phyloP scores from a whole-genome alignment of 257 asterid genomes.

The Nicotiana obtusifolia region DNA sequence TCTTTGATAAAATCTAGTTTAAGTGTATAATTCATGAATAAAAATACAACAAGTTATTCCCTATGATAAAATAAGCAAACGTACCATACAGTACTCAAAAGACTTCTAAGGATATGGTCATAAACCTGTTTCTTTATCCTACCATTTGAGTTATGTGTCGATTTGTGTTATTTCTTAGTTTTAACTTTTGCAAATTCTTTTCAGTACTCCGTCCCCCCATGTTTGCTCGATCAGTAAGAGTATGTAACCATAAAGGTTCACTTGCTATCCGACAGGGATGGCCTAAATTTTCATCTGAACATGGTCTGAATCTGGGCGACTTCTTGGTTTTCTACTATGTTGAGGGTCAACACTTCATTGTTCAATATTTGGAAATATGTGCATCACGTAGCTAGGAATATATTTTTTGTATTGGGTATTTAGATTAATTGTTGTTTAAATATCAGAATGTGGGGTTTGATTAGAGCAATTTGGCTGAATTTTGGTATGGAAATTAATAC shows the following conservation, averaged over 20 bases:
- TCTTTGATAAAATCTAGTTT: too few relatives aligned
- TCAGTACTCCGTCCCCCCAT: constrained; percentile 64
- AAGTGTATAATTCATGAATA: too few relatives aligned
- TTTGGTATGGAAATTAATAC: too few relatives aligned
- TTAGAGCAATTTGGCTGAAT: too few relatives aligned
- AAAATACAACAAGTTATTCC: too few relatives aligned
- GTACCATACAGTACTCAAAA: not conserved
- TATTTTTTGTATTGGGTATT: too few relatives aligned
- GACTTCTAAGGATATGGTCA: not conserved
- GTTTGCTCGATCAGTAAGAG: constrained; percentile 26
- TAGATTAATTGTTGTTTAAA: too few relatives aligned
- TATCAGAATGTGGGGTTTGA: too few relatives aligned
- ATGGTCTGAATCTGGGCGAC: constrained; percentile 35
- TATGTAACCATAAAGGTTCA: constrained; percentile 21
- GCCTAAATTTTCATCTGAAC: constrained; percentile 37
- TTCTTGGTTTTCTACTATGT: constrained; percentile 28
- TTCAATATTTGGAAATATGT: constrained; percentile 4
- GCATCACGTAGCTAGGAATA: too few relatives aligned
- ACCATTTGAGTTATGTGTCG: not conserved
- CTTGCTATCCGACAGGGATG: constrained; percentile 55
- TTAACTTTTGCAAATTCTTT: constrained; percentile 11
- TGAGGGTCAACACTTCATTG: constrained; percentile 33
- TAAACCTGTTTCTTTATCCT: not conserved
- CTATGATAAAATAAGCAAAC: not conserved
- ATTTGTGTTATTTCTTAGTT: not conserved